A percentile compares a stretch with the other conserved stretches of the same genome.
Evolutionary conservation across 1,139 yeast genomes (phyloP).

Genomic region (Pichia sp.): DNA sequence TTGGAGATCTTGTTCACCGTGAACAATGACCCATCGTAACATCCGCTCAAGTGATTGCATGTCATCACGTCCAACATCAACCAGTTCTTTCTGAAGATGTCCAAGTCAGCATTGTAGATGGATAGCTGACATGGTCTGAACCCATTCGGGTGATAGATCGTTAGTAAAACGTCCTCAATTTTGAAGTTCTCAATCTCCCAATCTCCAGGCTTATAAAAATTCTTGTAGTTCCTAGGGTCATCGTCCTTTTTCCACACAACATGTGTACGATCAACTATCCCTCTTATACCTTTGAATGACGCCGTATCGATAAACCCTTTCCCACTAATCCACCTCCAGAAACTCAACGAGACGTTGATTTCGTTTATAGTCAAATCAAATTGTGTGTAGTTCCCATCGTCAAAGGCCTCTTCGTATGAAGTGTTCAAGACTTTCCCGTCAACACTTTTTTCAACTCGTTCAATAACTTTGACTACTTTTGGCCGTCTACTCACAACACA

Average conservation of each 20-base stretch:
- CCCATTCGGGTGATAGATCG: slow-evolving; percentile 72
- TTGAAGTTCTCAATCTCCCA: slow-evolving; percentile 82
- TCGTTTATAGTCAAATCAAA: slow-evolving; percentile 88
- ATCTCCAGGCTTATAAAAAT: slow-evolving; percentile 77
- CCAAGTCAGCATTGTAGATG: slow-evolving; percentile 77
- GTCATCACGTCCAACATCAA: slow-evolving; percentile 78
- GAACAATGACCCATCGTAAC: slow-evolving; percentile 88
- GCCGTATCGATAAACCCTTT: slow-evolving; percentile 80
- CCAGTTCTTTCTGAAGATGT: slow-evolving; percentile 86
- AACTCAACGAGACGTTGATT: slow-evolving; percentile 73
- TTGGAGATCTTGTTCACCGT: slow-evolving; percentile 80
- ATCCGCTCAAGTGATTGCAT: slow-evolving; percentile 82
- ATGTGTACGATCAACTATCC: slow-evolving; percentile 86
- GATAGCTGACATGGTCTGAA: slow-evolving; percentile 85
- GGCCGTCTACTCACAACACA: slow-evolving; percentile 89
- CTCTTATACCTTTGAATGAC: slow-evolving; percentile 80
- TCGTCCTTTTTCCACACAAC: slow-evolving; percentile 80
- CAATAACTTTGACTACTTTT: slow-evolving; percentile 44
- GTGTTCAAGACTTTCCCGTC: slow-evolving; percentile 16
- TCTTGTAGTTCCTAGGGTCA: slow-evolving; percentile 77
- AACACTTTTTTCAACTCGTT: slow-evolving; percentile 44
- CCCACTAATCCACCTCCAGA: slow-evolving; percentile 86
- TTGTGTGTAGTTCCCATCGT: slow-evolving; percentile 94
- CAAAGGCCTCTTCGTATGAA: slow-evolving; percentile 34
- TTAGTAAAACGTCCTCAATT: slow-evolving; percentile 80